Evolutionary conservation across 2,329 filamentous ascomycete species (phyloP), one percentile per base, ranked within the genome.

Genomic region (Tympanopsis confertula): DNA sequence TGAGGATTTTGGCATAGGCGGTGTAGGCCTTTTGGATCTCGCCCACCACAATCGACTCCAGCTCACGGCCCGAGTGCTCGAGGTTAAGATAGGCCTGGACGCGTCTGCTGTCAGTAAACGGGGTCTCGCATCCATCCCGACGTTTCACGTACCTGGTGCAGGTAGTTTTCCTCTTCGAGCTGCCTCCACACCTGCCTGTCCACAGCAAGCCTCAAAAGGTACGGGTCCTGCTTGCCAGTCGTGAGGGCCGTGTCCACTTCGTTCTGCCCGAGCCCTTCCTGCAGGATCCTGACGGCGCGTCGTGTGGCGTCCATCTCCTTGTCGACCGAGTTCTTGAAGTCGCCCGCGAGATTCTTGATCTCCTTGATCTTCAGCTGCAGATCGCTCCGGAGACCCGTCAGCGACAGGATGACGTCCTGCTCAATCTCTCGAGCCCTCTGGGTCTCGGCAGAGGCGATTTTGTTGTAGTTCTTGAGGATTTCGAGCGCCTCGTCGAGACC

Each of bases 1-100:
- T 94, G 42, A 96, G 66, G 44, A 96, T 94, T 38, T 82, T 83
- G 18, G 88, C 85, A 48, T 94, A 86, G 2, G 88, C 87, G 50
- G 91, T 94, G 64, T 95, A 96, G 0, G 89, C 86, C 58, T 96
- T 96, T 54, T 98, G 91, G 32, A 98, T 93, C 60, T 98, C 91
- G 47, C 88, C 86, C 13, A 98, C 86, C 1, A 98, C 86, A 45
- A 98, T 96, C 1, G 86, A 84, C 60, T 98, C 91, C 2, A 98
- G 74, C 60, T 98, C 91, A 42, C 88, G 82, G 2, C 91, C 91
- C 13, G 91, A 96, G 47, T 77, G 84, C 57, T 98, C 91, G 13
- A 98, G 71, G 54, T 98, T 96, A 37, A 94, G 69, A 51, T 93
- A 95, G 5, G 91, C 91, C 83, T 94, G 41, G 37, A 26, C 7